phyloP scores from a whole-genome alignment of 2,329 filamentous ascomycete species.

The Aspergillus aculeatinus region DNA sequence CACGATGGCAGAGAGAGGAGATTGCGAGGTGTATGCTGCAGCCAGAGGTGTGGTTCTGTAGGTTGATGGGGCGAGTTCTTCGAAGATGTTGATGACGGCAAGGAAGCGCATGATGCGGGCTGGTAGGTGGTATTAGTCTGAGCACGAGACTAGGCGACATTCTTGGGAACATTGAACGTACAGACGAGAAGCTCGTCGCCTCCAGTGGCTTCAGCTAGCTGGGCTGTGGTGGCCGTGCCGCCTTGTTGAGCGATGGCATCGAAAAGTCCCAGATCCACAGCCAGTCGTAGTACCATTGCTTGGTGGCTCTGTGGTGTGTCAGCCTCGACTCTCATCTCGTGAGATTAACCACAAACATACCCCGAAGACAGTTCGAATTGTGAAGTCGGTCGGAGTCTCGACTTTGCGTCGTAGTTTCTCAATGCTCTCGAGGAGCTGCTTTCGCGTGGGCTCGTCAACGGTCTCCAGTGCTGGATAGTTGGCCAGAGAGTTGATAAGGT shows the following conservation, averaged over 20 bases:
- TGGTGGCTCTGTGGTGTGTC: neutral
- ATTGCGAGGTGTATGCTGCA: neutral
- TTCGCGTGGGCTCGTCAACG: neutral
- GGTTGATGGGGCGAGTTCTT: neutral
- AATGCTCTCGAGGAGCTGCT: neutral
- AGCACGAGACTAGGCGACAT: no score
- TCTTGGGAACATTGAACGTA: neutral
- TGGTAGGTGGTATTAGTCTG: neutral
- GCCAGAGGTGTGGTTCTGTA: neutral
- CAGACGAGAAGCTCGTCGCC: neutral
- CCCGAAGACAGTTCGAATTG: neutral
- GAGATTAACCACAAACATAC: neutral
- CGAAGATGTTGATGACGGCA: neutral
- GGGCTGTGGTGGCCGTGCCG: neutral
- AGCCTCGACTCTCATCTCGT: neutral
- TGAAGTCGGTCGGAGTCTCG: neutral
- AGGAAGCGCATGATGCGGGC: constrained; percentile 3
- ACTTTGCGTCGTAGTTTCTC: neutral
- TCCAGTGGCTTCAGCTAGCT: neutral
- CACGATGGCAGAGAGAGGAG: neutral
- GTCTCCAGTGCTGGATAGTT: neutral
- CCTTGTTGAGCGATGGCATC: constrained; percentile 9
- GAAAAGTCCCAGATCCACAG: constrained; percentile 16
- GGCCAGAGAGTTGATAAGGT: neutral
- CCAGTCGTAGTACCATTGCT: constrained; percentile 4